phyloP scores from a whole-genome alignment of 805 yeast genomes.

The Komagataella kurtzmanii region DNA sequence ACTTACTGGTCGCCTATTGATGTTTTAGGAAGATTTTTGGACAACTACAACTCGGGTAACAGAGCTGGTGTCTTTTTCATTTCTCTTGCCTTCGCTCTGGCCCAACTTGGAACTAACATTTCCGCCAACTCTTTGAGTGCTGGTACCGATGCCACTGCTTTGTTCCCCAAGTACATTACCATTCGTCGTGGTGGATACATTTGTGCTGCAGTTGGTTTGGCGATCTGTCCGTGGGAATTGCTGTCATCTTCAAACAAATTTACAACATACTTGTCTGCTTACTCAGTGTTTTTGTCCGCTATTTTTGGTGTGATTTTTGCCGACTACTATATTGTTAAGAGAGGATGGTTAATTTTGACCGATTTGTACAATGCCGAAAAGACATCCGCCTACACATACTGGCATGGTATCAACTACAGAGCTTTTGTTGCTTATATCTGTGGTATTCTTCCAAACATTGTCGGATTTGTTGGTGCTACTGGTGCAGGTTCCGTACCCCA shows the following conservation, averaged over 20 bases:
- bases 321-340: conserved; percentile 61
- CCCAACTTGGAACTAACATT: conserved; percentile 69
- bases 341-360: conserved; percentile 51
- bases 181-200: conserved; percentile 74
- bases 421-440: conserved; percentile 69
- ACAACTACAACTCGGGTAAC: conserved; percentile 37
- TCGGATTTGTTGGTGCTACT: conserved; percentile 79
- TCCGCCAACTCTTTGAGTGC: conserved; percentile 61
- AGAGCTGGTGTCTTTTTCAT: conserved; percentile 75
- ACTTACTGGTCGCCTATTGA: conserved; percentile 81
- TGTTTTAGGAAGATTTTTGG: conserved; percentile 52
- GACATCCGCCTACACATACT: conserved; percentile 42
- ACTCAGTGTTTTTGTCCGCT: conserved; percentile 70
- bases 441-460: conserved; percentile 74
- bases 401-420: conserved; percentile 69
- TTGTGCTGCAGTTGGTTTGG: conserved; percentile 58
- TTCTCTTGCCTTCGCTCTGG: conserved; percentile 55
- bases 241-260: conserved; percentile 56
- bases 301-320: conserved; percentile 67
- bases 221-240: conserved; percentile 78
- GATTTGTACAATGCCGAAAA: conserved; percentile 46
- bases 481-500: conserved; percentile 52
- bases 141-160: conserved; percentile 60
- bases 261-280: conserved; percentile 70
- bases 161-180: conserved; percentile 48